Evolutionary conservation across 2,329 filamentous ascomycete genomes (phyloP), one percentile per base, ranked within the genome.

Genomic region (Ophiostoma piceae): DNA sequence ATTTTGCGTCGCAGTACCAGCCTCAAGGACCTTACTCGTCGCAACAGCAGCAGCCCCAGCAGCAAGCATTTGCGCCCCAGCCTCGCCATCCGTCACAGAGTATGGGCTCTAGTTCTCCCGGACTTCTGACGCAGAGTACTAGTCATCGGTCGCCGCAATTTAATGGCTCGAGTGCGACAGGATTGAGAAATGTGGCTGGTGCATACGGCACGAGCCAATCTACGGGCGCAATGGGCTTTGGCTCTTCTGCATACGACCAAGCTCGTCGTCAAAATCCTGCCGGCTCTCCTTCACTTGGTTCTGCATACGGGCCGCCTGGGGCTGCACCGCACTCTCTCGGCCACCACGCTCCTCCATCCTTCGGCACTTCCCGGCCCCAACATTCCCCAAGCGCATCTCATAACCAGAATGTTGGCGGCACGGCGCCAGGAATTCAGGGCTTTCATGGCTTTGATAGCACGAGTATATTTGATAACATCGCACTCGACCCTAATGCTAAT

Each of bases 401-500:
- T 29, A 65, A 51, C 12, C 69, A 71, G 29, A 65, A 51, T 14
- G 66, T 70, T 39, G 67, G 57, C 11, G 67, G 66, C 43, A 43
- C 71, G 1, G 43, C 72, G 19, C 72, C 74, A 35, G 71, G 67
- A 22, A 71, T 76, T 26, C 72, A 73, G n/a, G 41, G 64, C 26
- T 76, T 76, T 39, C 72, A 73, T 39, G 71, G 70, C 16, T 76
- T 76, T 54, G 73, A 75, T 35, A 71, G 68, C 43, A 67, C 72
- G 1, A 70, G 70, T 0, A 16, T 74, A 8, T 73, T 74, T 32
- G 78, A 79, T 43, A 75, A 76, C 66, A 75, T 78, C 11, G 71
- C 71, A 37, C 72, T 79, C 2, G 77, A 79, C 64, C 68, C 73
- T 35, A 60, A 75, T 73, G n/a, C 73, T 67, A 73, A 73, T 72